Evolutionary conservation across 331 rosid species (phyloP), one percentile per base, ranked within the genome.

Genomic region (Malus hybrid): DNA sequence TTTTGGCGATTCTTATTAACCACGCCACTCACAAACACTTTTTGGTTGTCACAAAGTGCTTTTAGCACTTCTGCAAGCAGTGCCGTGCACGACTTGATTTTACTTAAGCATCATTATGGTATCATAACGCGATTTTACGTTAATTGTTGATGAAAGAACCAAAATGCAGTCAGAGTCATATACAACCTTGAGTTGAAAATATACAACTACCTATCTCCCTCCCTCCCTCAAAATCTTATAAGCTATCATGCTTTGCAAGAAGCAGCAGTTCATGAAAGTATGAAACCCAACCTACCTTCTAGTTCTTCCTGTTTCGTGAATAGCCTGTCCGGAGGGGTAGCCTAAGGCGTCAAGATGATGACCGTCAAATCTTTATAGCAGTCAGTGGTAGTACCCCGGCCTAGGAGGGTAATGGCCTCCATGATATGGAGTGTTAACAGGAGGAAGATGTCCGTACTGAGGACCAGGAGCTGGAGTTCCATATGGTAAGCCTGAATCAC

Each of bases 401-500:
- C 29, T 64, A 44, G 77, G 73, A 66, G 83, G 57, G 68, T 73
- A 15, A 74, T 80, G 32, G 20, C 79, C 78, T 68, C 70, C 52
- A 71, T 68, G 32, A 85, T 83, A 65, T 29, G 56, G 76, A 65
- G 57, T 52, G 76, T 72, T 24, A 22, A 50, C 71, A 39, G 78
- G 82, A 74, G 52, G 48, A 42, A 42, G 55, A 28, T 72, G 74
- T 77, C 76, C 79, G 31, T 71, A 13, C 46, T 69, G 76, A 67
- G 85, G 83, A 75, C 84, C 80, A 65, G 74, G 72, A 46, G 32
- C 39, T 14, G 54, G 83, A 50, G 65, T 75, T 13, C 77, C 83
- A 70, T 79, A 75, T 27, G 78, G 83, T 62, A 83, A 34, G 80
- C 81, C 96, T 83, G 86, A 79, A 57, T 6, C 33, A 57, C 16